These are phyloP conservation scores for Mucor lusitanicus DNA, from an alignment of 371 early-diverging fungal species.

Conservation along the genomic window DNA sequence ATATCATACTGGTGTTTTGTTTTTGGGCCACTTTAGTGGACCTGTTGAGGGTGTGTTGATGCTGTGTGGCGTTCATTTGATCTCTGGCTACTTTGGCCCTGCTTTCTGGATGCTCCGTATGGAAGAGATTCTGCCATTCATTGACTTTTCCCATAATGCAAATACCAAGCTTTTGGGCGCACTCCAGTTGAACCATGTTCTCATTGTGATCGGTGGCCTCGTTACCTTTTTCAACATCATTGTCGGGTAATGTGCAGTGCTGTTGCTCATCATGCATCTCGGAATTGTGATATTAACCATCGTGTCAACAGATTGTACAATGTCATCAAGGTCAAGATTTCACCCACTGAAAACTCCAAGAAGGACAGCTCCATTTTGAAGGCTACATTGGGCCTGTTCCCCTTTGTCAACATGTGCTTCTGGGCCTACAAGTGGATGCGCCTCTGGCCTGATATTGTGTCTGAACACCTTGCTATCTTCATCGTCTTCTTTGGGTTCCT, in stretches of 20 bases:
- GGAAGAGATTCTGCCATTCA: slow-evolving; percentile 30
- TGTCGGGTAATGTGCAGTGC: slow-evolving; percentile 42
- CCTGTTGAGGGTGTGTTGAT: slow-evolving; percentile 95
- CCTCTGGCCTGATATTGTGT: slow-evolving; percentile 68
- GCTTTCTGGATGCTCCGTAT: slow-evolving; percentile 42
- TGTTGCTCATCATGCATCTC: not conserved
- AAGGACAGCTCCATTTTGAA: slow-evolving; percentile 51
- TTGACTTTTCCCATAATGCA: slow-evolving; percentile 22
- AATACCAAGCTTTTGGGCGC: slow-evolving; percentile 42
- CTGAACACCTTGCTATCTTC: slow-evolving; percentile 68
- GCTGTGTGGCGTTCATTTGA: slow-evolving; percentile 59
- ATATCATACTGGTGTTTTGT: slow-evolving; percentile 92
- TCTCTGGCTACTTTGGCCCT: slow-evolving; percentile 65
- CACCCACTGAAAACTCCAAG: slow-evolving; percentile 40
- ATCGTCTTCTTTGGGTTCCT: slow-evolving; percentile 71
- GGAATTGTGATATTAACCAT: not conserved
- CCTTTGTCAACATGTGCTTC: slow-evolving; percentile 61
- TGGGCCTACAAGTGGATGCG: slow-evolving; percentile 69
- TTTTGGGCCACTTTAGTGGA: slow-evolving; percentile 91
- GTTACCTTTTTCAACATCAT: slow-evolving; percentile 63
- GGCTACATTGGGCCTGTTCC: slow-evolving; percentile 66
- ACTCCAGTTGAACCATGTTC: slow-evolving; percentile 64
- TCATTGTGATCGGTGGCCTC: slow-evolving; percentile 59
- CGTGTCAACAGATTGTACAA: slow-evolving; percentile 21
- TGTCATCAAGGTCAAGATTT: slow-evolving; percentile 32